Evolutionary conservation across 2,329 filamentous ascomycete genomes (phyloP), one percentile per base, ranked within the genome.

Genomic region (Gyromitra esculenta): DNA sequence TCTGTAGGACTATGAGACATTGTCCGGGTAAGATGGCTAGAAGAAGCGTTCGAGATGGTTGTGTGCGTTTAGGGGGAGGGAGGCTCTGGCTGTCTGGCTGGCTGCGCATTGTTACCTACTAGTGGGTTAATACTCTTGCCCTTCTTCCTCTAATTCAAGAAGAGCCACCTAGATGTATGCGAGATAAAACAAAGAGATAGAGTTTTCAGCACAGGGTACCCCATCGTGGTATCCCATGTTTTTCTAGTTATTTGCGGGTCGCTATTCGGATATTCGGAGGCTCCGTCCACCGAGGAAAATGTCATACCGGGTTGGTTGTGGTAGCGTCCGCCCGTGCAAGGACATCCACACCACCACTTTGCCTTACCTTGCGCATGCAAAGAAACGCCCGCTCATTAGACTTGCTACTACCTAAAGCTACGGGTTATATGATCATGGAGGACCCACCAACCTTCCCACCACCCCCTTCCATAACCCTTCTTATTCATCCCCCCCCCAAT

Each of bases 401-500:
- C 72, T 65, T 70, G 39, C 50, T 18, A 35, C 64, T 69, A 62
- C 56, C 41, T 69, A 45, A 74, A 57, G 31, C 41, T 52, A 64
- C 25, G 39, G 66, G 65, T 63, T 75, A 75, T 75, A 75, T 75
- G 50, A 75, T 65, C 39, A 75, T 76, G 56, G 71, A 21, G 35
- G 60, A n/a, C 70, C 70, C 63, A 18, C 54, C 68, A 45, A 25
- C 35, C 52, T 43, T 64, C 21, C 15, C 8, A 52, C 50, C 59
- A 52, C 63, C 68, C 68, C 73, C 54, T 73, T 76, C 62, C 41
- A 50, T 48, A 11, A 18, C 48, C 62, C 60, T 62, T 64, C 59
- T 73, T 41, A 43, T 56, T 39, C n/a, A 15, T 41, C 37, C 37
- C 35, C 15, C 54, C 60, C 59, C 18, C 45, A 25, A 48, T 59